Percentiles rank a stretch among this genome's conserved stretches.
phyloP scores from a whole-genome alignment of 129 eudicot genomes.

The Lactuca sativa region DNA sequence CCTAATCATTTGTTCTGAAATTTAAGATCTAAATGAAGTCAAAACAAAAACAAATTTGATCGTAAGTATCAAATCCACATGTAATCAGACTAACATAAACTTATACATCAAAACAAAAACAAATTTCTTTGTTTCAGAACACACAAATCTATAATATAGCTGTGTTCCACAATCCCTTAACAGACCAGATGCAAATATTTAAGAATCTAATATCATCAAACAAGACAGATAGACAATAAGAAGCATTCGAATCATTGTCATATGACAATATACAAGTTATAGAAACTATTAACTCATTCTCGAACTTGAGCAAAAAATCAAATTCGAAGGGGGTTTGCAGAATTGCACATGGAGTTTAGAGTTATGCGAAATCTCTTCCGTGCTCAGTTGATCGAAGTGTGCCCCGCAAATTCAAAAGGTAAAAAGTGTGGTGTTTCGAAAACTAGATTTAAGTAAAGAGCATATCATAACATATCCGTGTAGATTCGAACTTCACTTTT shows the following conservation, averaged over 20 bases:
- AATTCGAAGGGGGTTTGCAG: background rate
- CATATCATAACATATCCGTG: too few relatives aligned
- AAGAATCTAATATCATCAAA: constrained; percentile 21
- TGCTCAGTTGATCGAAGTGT: too few relatives aligned
- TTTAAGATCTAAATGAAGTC: constrained; percentile 11
- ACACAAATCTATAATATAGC: constrained; percentile 70
- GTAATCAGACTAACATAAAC: constrained; percentile 18
- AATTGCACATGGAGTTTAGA: background rate
- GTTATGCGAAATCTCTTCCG: background rate
- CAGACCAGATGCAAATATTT: constrained; percentile 13
- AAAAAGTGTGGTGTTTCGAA: too few relatives aligned
- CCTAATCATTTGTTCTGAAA: constrained; percentile 82
- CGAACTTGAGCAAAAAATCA: background rate
- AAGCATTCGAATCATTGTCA: too few relatives aligned
- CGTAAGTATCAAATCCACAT: constrained; percentile 67
- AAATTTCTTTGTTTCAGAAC: background rate
- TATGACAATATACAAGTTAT: too few relatives aligned
- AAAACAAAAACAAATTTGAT: constrained; percentile 2
- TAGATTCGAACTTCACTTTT: too few relatives aligned
- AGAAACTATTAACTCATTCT: too few relatives aligned
- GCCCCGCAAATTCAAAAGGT: too few relatives aligned
- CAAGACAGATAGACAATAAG: too few relatives aligned
- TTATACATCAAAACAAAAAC: constrained; percentile 1
- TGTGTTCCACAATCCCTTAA: constrained; percentile 98
- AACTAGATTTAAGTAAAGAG: too few relatives aligned